These are phyloP conservation scores for Starmera amethionina DNA, from an alignment of 805 yeast species.

Conservation along the genomic window DNA sequence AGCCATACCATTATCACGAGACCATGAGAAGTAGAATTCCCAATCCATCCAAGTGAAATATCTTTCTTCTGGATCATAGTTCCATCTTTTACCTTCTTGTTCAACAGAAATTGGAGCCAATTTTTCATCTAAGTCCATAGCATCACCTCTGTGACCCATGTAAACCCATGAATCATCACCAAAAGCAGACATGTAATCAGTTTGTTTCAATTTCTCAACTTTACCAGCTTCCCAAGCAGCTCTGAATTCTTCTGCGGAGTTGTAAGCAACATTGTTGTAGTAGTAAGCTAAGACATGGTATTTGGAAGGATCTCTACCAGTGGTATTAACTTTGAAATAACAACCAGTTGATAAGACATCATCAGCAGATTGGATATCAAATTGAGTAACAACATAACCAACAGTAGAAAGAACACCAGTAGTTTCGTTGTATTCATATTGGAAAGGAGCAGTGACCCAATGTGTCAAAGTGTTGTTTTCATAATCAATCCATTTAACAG, in stretches of 20 bases:
- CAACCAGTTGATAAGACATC: constrained; percentile 16
- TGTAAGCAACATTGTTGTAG: constrained; percentile 14
- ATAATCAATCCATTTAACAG: no score
- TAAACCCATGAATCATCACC: constrained; percentile 7
- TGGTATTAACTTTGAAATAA: constrained; percentile 12
- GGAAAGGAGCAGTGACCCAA: no score
- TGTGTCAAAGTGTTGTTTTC: no score
- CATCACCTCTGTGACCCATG: background rate
- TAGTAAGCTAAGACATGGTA: constrained; percentile 12
- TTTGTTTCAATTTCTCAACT: constrained; percentile 10
- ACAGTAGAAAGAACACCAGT: background rate
- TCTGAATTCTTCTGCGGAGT: constrained; percentile 16
- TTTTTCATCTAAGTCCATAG: constrained; percentile 15
- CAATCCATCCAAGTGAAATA: constrained; percentile 23
- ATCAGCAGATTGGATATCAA: constrained; percentile 9
- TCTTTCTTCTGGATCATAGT: constrained; percentile 15
- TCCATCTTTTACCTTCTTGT: constrained; percentile 21
- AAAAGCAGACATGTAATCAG: constrained; percentile 3
- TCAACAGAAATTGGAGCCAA: constrained; percentile 15
- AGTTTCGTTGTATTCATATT: background rate
- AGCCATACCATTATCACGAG: constrained; percentile 17
- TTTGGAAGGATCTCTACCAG: constrained; percentile 13
- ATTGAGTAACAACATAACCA: background rate
- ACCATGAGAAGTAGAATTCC: constrained; percentile 18
- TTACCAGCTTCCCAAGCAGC: constrained; percentile 13